A percentile compares a stretch with the other conserved stretches of the same genome.
Evolutionary conservation across 257 asterid genomes (phyloP).

Genomic region (Solanum tarijense): DNA sequence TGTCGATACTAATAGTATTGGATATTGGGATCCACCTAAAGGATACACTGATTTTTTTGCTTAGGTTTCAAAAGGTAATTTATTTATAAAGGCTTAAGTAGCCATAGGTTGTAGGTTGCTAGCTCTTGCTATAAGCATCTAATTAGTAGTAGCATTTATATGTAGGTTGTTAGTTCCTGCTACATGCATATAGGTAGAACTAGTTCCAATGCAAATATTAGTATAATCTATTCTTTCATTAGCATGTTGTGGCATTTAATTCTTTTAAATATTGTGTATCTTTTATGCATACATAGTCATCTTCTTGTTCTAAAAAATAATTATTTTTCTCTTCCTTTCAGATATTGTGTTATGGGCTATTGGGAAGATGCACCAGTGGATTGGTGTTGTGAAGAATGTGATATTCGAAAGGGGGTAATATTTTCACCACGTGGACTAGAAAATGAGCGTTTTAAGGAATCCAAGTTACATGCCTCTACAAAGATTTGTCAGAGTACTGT

Average conservation of each 20-base stretch:
- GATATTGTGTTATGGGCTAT: constrained; percentile 37
- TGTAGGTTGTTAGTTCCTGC: too few relatives aligned
- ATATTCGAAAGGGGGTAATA: neutral
- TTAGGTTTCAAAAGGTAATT: too few relatives aligned
- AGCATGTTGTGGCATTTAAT: neutral
- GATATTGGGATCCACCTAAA: too few relatives aligned
- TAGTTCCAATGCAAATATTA: neutral
- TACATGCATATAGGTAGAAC: too few relatives aligned
- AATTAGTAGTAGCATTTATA: neutral
- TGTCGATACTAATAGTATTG: too few relatives aligned
- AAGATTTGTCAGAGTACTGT: neutral
- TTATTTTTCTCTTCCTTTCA: constrained; percentile 3
- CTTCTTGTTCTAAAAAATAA: too few relatives aligned
- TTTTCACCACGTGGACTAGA: constrained; percentile 2
- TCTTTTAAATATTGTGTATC: too few relatives aligned
- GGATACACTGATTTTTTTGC: too few relatives aligned
- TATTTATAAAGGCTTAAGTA: too few relatives aligned
- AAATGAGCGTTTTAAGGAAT: neutral
- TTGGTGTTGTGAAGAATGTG: constrained; percentile 51
- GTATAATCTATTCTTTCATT: neutral
- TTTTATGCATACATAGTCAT: neutral
- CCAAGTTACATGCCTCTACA: neutral
- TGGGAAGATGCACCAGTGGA: neutral
- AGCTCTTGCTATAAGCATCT: too few relatives aligned
- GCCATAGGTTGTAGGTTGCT: too few relatives aligned